Conservation (phyloP, 176 grass and related monocot species). For the Elaeis guineensis region DNA sequence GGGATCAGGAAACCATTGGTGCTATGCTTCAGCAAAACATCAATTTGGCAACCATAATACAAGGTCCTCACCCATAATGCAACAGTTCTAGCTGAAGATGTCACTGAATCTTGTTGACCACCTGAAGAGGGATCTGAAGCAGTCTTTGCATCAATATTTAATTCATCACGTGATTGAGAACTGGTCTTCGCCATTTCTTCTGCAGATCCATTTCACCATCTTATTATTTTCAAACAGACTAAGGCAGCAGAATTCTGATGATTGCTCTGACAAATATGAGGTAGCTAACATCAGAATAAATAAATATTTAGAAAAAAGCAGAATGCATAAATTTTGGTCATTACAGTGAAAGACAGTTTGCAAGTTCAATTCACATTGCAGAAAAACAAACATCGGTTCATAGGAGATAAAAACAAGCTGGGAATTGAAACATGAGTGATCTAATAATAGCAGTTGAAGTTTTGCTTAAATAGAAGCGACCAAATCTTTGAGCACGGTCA, state of each 20-base stretch:
- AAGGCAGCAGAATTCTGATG: not conserved
- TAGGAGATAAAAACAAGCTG: too few relatives aligned
- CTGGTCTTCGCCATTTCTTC: slow-evolving; percentile 14
- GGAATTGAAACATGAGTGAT: too few relatives aligned
- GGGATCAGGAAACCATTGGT: too few relatives aligned
- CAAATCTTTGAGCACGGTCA: too few relatives aligned
- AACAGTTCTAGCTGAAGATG: slow-evolving; percentile 40
- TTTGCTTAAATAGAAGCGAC: too few relatives aligned
- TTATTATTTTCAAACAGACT: not conserved
- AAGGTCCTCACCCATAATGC: slow-evolving; percentile 32
- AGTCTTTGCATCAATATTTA: slow-evolving; percentile 19
- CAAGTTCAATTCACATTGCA: too few relatives aligned
- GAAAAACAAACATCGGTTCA: too few relatives aligned
- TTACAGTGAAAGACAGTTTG: not conserved
- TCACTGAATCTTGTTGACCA: slow-evolving; percentile 7
- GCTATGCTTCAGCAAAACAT: too few relatives aligned
- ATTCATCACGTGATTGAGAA: slow-evolving; percentile 20
- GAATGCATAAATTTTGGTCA: not conserved
- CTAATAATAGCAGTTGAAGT: too few relatives aligned
- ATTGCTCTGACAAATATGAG: not conserved
- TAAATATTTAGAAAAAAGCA: not conserved
- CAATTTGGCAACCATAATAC: not conserved
- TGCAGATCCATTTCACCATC: slow-evolving; percentile 19
- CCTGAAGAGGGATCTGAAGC: slow-evolving; percentile 6
- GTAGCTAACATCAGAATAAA: not conserved